Evolutionary conservation across 2,329 filamentous ascomycete species (phyloP), one percentile per base, ranked within the genome.

Genomic region (Hymenoscyphus linearis): DNA sequence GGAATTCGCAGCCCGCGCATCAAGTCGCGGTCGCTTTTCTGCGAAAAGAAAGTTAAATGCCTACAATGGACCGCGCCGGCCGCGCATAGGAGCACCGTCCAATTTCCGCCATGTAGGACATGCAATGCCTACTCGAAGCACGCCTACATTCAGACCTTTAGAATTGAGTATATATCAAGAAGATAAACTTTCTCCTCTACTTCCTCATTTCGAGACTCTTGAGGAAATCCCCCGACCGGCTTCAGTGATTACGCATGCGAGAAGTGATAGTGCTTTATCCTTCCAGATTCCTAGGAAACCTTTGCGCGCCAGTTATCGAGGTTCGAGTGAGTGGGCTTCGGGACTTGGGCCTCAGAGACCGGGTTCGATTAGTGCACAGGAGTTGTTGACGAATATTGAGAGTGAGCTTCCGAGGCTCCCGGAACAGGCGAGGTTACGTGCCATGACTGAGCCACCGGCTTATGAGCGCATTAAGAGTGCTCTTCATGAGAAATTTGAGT

Each of bases 71-170:
- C 77, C 62, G 74, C 76, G 58, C 74, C 77, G 52, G 52, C 52
- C 74, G 59, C 58, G 81, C 62, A 87, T 87, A 68, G 85, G 84
- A 16, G 25, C 77, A 22, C 85, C 85, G 3, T 79, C 79, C 55
- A 77, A 87, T 71, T 87, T 87, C 68, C 81, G 80, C 54, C 85
- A 87, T 74, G 67, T 87, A 55, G 74, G 80, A 59, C 81, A 80
- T 18, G 77, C 76, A 54, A 74, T 64, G 53, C 60, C 62, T 16
- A 58, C 60, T 35, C 61, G 65, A 55, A 70, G 69, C 60, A 69
- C 67, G 37, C 50, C 65, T 34, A 71, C 72, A 4, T 84, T 84
- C 65, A 78, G 79, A 44, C 83, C 83, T 2, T 77, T 86, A 31
- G 79, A 87, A 72, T 73, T 86, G 62, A 82, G 79, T 72, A 81